These are phyloP conservation scores for Lachnellula subtilissima DNA, from an alignment of 2,329 filamentous ascomycete genomes.

Conservation along the genomic window DNA sequence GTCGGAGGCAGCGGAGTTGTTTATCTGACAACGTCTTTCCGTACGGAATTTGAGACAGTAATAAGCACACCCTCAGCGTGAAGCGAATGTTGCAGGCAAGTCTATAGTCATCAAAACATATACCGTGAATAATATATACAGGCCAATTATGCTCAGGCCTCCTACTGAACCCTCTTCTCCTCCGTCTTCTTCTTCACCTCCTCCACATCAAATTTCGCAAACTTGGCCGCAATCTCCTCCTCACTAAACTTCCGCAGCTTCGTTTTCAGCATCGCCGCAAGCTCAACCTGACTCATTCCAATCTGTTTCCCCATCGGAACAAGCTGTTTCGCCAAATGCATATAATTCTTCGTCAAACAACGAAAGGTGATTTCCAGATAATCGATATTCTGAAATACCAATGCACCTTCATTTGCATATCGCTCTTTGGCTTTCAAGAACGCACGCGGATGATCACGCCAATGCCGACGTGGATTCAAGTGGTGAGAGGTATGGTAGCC, in stretches of 20 bases:
- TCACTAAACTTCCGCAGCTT: slow-evolving; percentile 64
- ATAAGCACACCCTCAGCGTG: too few relatives aligned
- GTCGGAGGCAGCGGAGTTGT: too few relatives aligned
- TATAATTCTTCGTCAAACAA: slow-evolving; percentile 67
- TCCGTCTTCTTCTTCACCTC: too few relatives aligned
- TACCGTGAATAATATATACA: too few relatives aligned
- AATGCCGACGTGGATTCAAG: slow-evolving; percentile 72
- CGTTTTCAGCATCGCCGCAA: slow-evolving; percentile 55
- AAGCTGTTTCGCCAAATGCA: slow-evolving; percentile 61
- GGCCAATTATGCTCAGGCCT: too few relatives aligned
- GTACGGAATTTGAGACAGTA: too few relatives aligned
- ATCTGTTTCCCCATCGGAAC: slow-evolving; percentile 73
- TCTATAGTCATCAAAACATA: too few relatives aligned
- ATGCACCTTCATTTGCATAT: slow-evolving; percentile 62
- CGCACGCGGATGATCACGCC: slow-evolving; percentile 72
- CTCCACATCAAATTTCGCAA: slow-evolving; percentile 22
- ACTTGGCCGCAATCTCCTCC: slow-evolving; percentile 58
- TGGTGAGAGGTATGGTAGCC: slow-evolving; percentile 80
- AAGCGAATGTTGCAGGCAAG: too few relatives aligned
- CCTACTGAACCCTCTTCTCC: too few relatives aligned
- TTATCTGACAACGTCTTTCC: too few relatives aligned
- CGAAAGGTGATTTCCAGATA: slow-evolving; percentile 71
- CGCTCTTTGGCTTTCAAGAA: slow-evolving; percentile 65
- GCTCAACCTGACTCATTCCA: slow-evolving; percentile 58
- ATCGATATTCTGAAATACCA: slow-evolving; percentile 78